Conservation (phyloP, 768 basidiomycete species). For the Pisolithus albus region DNA sequence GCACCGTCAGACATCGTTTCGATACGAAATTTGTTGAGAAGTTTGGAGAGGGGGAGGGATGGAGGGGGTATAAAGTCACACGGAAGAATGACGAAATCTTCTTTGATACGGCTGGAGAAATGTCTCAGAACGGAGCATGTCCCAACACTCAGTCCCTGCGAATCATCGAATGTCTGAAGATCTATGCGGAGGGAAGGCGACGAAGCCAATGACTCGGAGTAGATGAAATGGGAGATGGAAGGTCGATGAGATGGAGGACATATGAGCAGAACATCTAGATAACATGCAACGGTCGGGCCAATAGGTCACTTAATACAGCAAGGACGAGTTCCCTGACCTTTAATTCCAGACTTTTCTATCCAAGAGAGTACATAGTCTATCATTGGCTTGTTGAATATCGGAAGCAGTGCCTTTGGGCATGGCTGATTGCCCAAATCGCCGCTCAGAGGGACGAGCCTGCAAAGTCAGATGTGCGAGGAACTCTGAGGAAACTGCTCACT, state of each 20-base stretch:
- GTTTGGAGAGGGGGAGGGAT: constrained; percentile 54
- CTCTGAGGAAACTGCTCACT: constrained; percentile 40
- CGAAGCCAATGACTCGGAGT: constrained; percentile 61
- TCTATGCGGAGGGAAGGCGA: constrained; percentile 65
- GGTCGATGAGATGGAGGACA: constrained; percentile 73
- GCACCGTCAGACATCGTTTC: constrained; percentile 58
- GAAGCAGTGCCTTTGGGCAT: constrained; percentile 81
- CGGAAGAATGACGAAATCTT: constrained; percentile 84
- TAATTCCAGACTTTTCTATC: constrained; percentile 82
- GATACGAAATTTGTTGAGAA: constrained; percentile 79
- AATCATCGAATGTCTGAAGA: constrained; percentile 74
- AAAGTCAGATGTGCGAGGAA: constrained; percentile 2
- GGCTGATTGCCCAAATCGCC: constrained; percentile 74
- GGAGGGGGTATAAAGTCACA: constrained; percentile 87
- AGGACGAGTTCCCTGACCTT: constrained; percentile 41
- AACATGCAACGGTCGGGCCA: constrained; percentile 6
- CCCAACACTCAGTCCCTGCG: constrained; percentile 55
- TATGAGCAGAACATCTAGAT: constrained; percentile 75
- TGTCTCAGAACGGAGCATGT: constrained; percentile 73
- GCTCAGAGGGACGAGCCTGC: constrained; percentile 68
- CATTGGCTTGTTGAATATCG: constrained; percentile 83
- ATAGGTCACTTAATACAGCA: background rate
- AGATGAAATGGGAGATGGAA: constrained; percentile 76
- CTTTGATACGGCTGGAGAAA: constrained; percentile 67
- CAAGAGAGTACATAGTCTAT: constrained; percentile 78